Evolutionary conservation across 768 basidiomycete genomes (phyloP).

Genomic region (Exidia glandulosa): DNA sequence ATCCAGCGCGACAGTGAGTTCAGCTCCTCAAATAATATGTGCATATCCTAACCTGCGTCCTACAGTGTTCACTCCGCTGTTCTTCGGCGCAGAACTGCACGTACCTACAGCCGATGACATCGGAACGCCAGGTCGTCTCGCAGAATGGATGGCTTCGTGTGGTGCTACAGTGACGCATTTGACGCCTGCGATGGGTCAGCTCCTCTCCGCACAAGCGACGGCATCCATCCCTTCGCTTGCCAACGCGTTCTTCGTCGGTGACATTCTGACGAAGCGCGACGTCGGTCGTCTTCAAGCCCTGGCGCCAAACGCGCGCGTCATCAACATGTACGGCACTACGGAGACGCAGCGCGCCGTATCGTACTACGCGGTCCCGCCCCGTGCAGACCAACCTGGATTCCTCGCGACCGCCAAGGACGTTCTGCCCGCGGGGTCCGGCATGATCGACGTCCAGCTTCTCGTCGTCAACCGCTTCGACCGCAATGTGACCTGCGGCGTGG

Average conservation of each 20-base stretch:
- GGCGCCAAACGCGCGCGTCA: conserved; percentile 83
- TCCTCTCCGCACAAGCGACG: conserved; percentile 80
- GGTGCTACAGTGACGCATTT: conserved; percentile 92
- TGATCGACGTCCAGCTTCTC: conserved; percentile 94
- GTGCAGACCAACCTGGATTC: conserved; percentile 78
- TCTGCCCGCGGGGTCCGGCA: conserved; percentile 94
- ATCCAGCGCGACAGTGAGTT: conserved; percentile 95
- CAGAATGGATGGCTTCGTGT: conserved; percentile 95
- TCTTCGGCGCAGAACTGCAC: conserved; percentile 90
- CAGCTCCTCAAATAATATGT: background rate
- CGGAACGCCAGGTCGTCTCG: conserved; percentile 88
- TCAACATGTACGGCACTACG: conserved; percentile 99
- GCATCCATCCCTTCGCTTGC: conserved; percentile 73
- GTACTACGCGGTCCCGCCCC: conserved; percentile 85
- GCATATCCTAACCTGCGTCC: conserved; percentile 2
- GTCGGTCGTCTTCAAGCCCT: conserved; percentile 89
- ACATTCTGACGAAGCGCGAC: conserved; percentile 95
- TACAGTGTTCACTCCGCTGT: conserved; percentile 98
- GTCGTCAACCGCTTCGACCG: conserved; percentile 88
- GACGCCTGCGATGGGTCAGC: conserved; percentile 98
- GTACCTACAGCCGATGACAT: conserved; percentile 97
- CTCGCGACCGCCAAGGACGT: conserved; percentile 91
- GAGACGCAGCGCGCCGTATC: conserved; percentile 99
- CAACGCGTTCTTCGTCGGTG: conserved; percentile 98
- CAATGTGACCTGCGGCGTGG: conserved; percentile 78